These are phyloP conservation scores for Calonectria henricotiae DNA, from an alignment of 2,329 filamentous ascomycete species.

Conservation along the genomic window DNA sequence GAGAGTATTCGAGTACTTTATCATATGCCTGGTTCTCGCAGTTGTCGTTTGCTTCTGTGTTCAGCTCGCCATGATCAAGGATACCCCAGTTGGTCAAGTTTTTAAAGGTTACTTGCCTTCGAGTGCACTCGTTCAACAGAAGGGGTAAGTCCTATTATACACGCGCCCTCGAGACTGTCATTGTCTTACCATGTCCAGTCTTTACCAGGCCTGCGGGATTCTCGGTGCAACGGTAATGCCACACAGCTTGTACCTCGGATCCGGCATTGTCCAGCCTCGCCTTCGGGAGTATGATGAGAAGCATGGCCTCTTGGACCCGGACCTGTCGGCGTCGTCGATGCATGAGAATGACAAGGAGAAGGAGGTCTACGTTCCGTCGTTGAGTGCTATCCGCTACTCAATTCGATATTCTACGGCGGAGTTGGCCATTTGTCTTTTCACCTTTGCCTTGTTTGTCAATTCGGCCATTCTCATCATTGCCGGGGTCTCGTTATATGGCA, in stretches of 20 bases:
- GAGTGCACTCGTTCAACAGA: slow-evolving; percentile 69
- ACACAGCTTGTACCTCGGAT: slow-evolving; percentile 79
- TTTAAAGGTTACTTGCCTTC: slow-evolving; percentile 79
- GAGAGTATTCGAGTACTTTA: slow-evolving; percentile 77
- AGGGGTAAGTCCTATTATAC: slow-evolving; percentile 62
- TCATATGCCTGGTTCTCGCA: slow-evolving; percentile 76
- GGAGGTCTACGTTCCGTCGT: slow-evolving; percentile 79
- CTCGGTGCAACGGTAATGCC: slow-evolving; percentile 84
- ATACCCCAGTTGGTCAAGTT: slow-evolving; percentile 72
- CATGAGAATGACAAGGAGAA: slow-evolving; percentile 62
- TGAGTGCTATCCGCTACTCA: slow-evolving; percentile 81
- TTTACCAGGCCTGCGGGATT: slow-evolving; percentile 83
- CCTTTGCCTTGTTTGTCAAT: slow-evolving; percentile 89
- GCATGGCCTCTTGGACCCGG: slow-evolving; percentile 67
- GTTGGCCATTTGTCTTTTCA: slow-evolving; percentile 81
- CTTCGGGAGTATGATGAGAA: slow-evolving; percentile 76
- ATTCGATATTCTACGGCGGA: slow-evolving; percentile 83
- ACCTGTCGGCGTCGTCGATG: slow-evolving; percentile 50
- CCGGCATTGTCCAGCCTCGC: slow-evolving; percentile 78
- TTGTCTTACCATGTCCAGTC: slow-evolving; percentile 30
- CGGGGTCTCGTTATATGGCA: slow-evolving; percentile 81
- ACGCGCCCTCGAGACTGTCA: slow-evolving; percentile 19
- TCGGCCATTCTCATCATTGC: slow-evolving; percentile 87
- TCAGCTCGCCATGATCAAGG: slow-evolving; percentile 75
- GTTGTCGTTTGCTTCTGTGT: slow-evolving; percentile 82